Base-by-base conservation (phyloP, 2,329 filamentous ascomycete species). In the Penicillium hesseltinei region DNA sequence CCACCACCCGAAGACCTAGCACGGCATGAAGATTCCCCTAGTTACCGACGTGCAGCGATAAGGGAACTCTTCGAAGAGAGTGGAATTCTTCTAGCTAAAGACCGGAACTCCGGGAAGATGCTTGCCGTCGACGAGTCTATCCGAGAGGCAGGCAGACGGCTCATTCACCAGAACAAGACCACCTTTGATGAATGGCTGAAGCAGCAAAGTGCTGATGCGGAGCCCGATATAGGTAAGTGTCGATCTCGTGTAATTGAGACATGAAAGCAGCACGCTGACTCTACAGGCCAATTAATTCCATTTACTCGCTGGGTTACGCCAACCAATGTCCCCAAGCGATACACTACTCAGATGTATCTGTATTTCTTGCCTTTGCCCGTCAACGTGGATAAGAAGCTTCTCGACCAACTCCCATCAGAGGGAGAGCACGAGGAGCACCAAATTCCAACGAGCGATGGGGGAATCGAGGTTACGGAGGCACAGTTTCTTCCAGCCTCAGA, bases 261-360 rank as follows among this genome's bases (percentile, higher is more conserved):
- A 10, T 19, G 25, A 31, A 23, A 39, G 5, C 38, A 13, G 10
- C 31, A n/a, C 9, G 42, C 46, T 55, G 23, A 43, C 7, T 45
- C 5, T 25, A 33, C 47, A 84, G 87, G 87, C 2, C 79, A 81
- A 38, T 77, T 97, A 3, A 78, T 90, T 8, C 91, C 92, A 0
- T 97, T 96, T 70, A 96, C 92, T 0, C 85, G 91, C 53, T 97
- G 94, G 94, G 82, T 97, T 55, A 97, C 94, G 2, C 93, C 93
- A 0, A 68, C 65, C 0, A 85, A 84, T 60, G 78, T 88, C 1
- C 83, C 86, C 0, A 91, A 88, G 66, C 84, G 94, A 45, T 99
- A 95, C 77, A 91, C 90, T 0, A 97, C 93, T 0, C 92, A 97
- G 71, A 97, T 97, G 93, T 99, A 97, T 75, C 74, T 97, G 11